Conservation (phyloP, 352 stramenopile species). For the Plasmopara muralis region DNA sequence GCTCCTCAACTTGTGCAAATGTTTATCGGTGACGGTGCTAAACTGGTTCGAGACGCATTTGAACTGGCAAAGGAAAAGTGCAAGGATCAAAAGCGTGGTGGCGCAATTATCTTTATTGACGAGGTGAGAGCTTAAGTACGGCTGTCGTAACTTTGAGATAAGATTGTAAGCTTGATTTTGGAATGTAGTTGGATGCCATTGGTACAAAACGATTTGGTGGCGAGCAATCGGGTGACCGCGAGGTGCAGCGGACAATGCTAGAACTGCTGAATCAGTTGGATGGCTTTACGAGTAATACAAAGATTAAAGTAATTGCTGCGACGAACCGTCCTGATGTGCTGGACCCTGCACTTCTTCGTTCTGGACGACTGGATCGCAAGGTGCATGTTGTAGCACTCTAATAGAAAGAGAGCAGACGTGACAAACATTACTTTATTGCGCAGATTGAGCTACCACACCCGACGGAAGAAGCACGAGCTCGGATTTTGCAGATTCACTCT, state of each 20-base stretch:
- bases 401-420: background rate
- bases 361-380: slow-evolving; percentile 88
- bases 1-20: slow-evolving; percentile 98
- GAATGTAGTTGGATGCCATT: slow-evolving; percentile 92
- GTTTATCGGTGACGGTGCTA: slow-evolving; percentile 99
- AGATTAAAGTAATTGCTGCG: slow-evolving; percentile 98
- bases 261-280: slow-evolving; percentile 98
- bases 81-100: slow-evolving; percentile 82
- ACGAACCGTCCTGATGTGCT: slow-evolving; percentile 96
- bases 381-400: slow-evolving; percentile 33
- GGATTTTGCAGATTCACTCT: slow-evolving; percentile 97
- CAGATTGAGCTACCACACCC: slow-evolving; percentile 98
- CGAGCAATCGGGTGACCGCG: slow-evolving; percentile 92
- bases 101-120: slow-evolving; percentile 99
- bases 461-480: slow-evolving; percentile 93
- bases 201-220: slow-evolving; percentile 98
- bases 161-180: background rate
- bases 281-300: slow-evolving; percentile 97
- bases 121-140: slow-evolving; percentile 46
- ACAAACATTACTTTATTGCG: background rate
- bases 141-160: background rate
- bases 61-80: slow-evolving; percentile 93
- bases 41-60: slow-evolving; percentile 97
- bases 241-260: slow-evolving; percentile 98
- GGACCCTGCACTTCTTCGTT: slow-evolving; percentile 95